Base-by-base conservation (phyloP, 306 rosid genomes). In the Trifolium pratense region DNA sequence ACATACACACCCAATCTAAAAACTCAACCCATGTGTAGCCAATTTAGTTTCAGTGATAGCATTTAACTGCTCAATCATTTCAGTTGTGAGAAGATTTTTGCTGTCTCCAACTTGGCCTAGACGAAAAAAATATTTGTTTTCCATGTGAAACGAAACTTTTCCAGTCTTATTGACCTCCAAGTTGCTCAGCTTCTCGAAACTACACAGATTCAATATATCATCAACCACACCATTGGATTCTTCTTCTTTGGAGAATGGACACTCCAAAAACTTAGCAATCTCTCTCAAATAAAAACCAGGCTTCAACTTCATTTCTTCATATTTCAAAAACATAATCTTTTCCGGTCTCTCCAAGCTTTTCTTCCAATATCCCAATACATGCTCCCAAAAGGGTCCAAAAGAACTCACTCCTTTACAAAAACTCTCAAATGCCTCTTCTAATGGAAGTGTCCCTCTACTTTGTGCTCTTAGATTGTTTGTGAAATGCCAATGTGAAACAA, bases 401-500 rank as follows among this genome's bases (percentile, higher is more conserved):
- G 8, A 1, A 36, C 40, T 6, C 9, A 36, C 40, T 36, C 40
- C 40, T 36, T 7, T 36, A 36, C 40, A 36, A 36, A 5, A 36
- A 36, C 40, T 36, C 40, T 36, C 40, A 0, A 36, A 36, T 1
- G 40, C 40, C 40, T 36, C 40, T 36, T 36, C 9, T 36, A 36
- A 36, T 6, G 40, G 40, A 36, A 61, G 6, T 2, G 2, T 7
- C 0, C 45, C 58, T 0, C 5, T 11, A 12, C 16, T 12, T 25
- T 23, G 3, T 25, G 17, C 11, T 58, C 42, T 15, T 15, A 61
- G 1, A 1, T 32, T 61, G 67, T 61, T 61, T n/a, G 13, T 1
- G 11, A 29, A 74, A 36, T 63, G 20, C 63, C 64, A 74, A 1
- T 63, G 61, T 6, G 78, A 74, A 17, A 63, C 6, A 12, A 62